Evolutionary conservation across 768 basidiomycete genomes (phyloP).

Genomic region (Leccinellum rugosiceps): DNA sequence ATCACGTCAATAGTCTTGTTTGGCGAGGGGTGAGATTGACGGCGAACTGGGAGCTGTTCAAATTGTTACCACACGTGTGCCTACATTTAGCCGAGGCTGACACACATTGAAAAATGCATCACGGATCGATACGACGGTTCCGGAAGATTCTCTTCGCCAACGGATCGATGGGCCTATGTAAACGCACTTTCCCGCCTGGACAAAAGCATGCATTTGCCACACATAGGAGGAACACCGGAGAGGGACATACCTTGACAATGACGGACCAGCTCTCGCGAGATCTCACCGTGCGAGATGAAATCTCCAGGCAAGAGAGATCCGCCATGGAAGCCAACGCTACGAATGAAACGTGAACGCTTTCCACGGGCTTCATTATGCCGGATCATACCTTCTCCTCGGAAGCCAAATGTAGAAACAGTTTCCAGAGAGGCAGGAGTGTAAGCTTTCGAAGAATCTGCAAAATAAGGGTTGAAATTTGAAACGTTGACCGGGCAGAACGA

Average conservation of each 20-base stretch:
- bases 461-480: background rate
- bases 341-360: conserved; percentile 5
- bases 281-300: conserved; percentile 67
- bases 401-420: conserved; percentile 71
- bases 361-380: conserved; percentile 1
- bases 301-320: conserved; percentile 76
- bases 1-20: conserved; percentile 62
- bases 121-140: conserved; percentile 80
- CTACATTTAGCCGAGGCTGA: background rate
- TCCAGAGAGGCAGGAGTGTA: conserved; percentile 50
- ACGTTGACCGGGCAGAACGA: background rate
- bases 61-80: conserved; percentile 1
- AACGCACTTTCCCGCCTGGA: conserved; percentile 60
- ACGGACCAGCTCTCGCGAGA: conserved; percentile 71
- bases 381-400: conserved; percentile 83
- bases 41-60: conserved; percentile 73
- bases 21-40: conserved; percentile 62
- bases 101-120: conserved; percentile 90
- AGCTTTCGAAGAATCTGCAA: conserved; percentile 70
- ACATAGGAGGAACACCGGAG: background rate
- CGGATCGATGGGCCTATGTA: conserved; percentile 73
- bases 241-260: conserved; percentile 63
- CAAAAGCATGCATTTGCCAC: background rate
- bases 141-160: conserved; percentile 68
- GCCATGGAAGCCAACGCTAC: conserved; percentile 82